These are phyloP conservation scores for Achaetomium macrosporum DNA, from an alignment of 2,329 filamentous ascomycete genomes.

Conservation along the genomic window DNA sequence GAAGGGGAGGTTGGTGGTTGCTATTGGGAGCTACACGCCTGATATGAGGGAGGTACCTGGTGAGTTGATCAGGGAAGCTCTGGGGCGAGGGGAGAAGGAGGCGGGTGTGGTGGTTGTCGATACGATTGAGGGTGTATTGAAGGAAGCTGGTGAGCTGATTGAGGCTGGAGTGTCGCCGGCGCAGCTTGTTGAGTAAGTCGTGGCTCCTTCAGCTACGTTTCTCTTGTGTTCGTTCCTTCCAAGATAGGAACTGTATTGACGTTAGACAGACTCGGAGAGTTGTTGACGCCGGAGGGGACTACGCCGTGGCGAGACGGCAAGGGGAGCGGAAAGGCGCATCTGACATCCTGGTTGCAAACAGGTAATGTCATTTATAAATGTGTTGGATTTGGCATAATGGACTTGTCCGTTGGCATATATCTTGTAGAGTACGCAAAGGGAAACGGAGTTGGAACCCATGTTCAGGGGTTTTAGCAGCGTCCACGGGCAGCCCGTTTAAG, in stretches of 20 bases:
- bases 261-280: slow-evolving; percentile 60
- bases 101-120: slow-evolving; percentile 61
- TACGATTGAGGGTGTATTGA: slow-evolving; percentile 48
- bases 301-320: background rate
- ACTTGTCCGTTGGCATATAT: slow-evolving; percentile 55
- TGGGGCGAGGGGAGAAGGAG: slow-evolving; percentile 33
- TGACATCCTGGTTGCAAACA: slow-evolving; percentile 51
- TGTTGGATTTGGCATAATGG: slow-evolving; percentile 62
- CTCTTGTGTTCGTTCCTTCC: background rate
- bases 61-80: slow-evolving; percentile 63
- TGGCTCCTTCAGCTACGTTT: background rate
- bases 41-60: slow-evolving; percentile 80
- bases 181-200: slow-evolving; percentile 69
- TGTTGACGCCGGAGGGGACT: slow-evolving; percentile 50
- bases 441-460: slow-evolving; percentile 48
- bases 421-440: slow-evolving; percentile 50
- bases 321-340: slow-evolving; percentile 30
- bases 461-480: slow-evolving; percentile 44
- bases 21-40: slow-evolving; percentile 62
- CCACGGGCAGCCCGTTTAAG: background rate
- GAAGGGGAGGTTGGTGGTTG: slow-evolving; percentile 66
- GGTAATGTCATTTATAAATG: slow-evolving; percentile 66
- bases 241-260: background rate
- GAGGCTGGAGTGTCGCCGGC: slow-evolving; percentile 65
- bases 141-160: slow-evolving; percentile 82